These are phyloP conservation scores for Saccharomycopsis guyanensis DNA, from an alignment of 805 yeast species.

Conservation along the genomic window DNA sequence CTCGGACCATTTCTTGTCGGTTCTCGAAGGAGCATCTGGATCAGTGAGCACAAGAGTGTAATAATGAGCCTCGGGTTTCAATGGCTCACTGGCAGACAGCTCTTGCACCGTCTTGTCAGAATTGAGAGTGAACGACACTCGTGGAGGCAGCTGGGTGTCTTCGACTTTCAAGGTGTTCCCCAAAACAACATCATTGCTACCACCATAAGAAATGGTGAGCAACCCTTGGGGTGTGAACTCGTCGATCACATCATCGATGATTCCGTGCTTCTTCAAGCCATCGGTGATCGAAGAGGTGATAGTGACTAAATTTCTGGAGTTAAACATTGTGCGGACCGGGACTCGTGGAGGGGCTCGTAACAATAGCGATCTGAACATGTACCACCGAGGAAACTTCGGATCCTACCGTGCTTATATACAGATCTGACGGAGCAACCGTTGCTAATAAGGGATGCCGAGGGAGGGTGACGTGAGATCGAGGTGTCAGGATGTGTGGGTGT, in stretches of 20 bases:
- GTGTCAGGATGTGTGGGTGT: too few relatives aligned
- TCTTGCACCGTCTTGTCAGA: constrained; percentile 26
- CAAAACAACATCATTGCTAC: constrained; percentile 55
- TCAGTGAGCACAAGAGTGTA: constrained; percentile 80
- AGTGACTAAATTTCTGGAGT: constrained; percentile 21
- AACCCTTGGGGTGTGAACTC: constrained; percentile 30
- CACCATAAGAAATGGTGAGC: constrained; percentile 58
- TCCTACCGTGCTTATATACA: too few relatives aligned
- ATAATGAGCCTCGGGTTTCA: constrained; percentile 30
- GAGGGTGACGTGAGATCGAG: too few relatives aligned
- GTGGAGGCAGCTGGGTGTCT: constrained; percentile 64
- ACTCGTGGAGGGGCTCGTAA: not conserved
- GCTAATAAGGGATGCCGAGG: too few relatives aligned
- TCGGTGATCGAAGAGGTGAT: constrained; percentile 29
- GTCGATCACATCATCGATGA: constrained; percentile 37
- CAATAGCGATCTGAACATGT: too few relatives aligned
- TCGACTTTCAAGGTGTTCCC: constrained; percentile 65
- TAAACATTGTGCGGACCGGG: constrained; percentile 17
- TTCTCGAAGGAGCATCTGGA: constrained; percentile 87
- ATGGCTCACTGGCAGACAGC: constrained; percentile 14
- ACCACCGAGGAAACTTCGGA: too few relatives aligned
- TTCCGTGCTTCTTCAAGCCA: constrained; percentile 32
- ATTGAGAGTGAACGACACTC: constrained; percentile 56
- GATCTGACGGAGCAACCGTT: too few relatives aligned
- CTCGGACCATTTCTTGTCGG: constrained; percentile 84